Base-by-base conservation (phyloP, 108 stramenopile species). In the Ochromonas danica region DNA sequence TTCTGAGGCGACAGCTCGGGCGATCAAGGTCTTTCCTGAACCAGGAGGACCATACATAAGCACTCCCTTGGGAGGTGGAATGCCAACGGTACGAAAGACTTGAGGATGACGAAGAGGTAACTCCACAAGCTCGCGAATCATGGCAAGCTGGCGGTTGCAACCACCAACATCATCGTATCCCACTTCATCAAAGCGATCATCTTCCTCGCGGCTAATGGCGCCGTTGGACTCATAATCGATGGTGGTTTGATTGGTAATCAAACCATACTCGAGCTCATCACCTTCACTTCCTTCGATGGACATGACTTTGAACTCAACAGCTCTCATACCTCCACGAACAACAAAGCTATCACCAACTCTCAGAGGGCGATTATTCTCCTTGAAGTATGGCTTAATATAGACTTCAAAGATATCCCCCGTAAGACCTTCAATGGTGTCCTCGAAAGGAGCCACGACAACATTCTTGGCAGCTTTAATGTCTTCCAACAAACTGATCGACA, bases 21-120 rank as follows among this genome's bases (percentile, higher is more conserved):
- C 96, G 78, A 97, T 91, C 82, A 95, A 82, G 1, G 98, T 97
- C 87, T 99, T 99, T 41, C 98, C 98, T 71, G 94, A 94, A 1
- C 98, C 98, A 2, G 96, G 94, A 17, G 98, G 98, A 10, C 98
- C 98, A 77, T 96, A 94, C 51, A 99, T 83, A 36, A 99, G 86
- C 60, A 97, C 96, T 27, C 97, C 97, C 67, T 93, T 89, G 35
- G 97, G 96, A 27, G 97, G 93, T n/a, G 93, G 93, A 33, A 98
- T 93, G 62, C 97, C 97, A 38, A 94, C 90, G 35, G 94, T 89
- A 36, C 92, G 90, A 93, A 96, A 98, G 0, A 98, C 85, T 81
- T 94, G 92, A 6, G 97, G 96, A 80, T 94, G 94, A 27, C 93
- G 89, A 40, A 98, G 83, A 0, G 96, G 97, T 2, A 98, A 85